Evolutionary conservation across 805 yeast species (phyloP).

Genomic region (Candida verbasci): DNA sequence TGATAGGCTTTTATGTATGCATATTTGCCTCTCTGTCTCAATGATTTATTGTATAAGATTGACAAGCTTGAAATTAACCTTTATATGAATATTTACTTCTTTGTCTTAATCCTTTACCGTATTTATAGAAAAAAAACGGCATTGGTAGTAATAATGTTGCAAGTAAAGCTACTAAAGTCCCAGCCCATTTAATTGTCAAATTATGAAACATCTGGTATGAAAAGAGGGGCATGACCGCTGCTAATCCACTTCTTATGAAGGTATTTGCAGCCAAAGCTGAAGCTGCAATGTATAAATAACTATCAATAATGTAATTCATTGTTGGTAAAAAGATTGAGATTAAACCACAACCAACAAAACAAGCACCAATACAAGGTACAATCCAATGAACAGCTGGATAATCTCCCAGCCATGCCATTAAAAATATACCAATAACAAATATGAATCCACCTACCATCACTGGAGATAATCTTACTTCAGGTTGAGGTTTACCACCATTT

Average conservation of each 20-base stretch:
- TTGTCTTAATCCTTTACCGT: constrained; percentile 36
- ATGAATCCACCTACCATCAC: constrained; percentile 67
- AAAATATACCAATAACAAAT: constrained; percentile 75
- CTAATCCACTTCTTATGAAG: constrained; percentile 53
- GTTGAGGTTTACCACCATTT: constrained; percentile 58
- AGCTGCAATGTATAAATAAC: constrained; percentile 55
- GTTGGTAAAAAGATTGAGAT: constrained; percentile 56
- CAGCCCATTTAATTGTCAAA: constrained; percentile 52
- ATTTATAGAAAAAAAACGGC: constrained; percentile 50
- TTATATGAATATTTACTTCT: constrained; percentile 21
- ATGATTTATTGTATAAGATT: too few relatives aligned
- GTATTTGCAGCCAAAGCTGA: constrained; percentile 65
- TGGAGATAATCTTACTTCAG: constrained; percentile 78
- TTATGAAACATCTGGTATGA: constrained; percentile 48
- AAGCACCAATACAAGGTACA: constrained; percentile 48
- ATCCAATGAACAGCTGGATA: constrained; percentile 78
- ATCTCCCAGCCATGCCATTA: constrained; percentile 88
- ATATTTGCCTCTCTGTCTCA: too few relatives aligned
- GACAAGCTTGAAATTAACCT: too few relatives aligned
- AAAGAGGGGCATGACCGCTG: constrained; percentile 59
- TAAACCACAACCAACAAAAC: constrained; percentile 41
- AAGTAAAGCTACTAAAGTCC: constrained; percentile 49
- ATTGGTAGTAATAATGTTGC: constrained; percentile 51
- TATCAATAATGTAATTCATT: constrained; percentile 56
- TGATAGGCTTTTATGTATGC: too few relatives aligned